Percentiles rank a stretch among this genome's conserved stretches.
Conservation (phyloP, 1,284 basidiomycete genomes). For the Megacollybia platyphylla region DNA sequence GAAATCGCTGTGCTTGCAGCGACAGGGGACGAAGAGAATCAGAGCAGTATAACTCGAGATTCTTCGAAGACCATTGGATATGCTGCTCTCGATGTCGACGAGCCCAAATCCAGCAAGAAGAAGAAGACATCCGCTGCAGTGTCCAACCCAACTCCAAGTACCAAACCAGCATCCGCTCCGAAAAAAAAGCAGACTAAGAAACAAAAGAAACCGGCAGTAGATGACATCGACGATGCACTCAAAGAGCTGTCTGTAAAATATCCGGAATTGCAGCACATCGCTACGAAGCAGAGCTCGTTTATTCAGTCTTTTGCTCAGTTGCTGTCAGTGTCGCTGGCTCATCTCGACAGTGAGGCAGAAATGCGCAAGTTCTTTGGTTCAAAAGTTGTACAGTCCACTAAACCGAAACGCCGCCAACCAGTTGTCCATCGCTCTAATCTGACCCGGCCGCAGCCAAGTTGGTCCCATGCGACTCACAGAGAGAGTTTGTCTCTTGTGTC, state of each 20-base stretch:
- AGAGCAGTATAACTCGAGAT: constrained; percentile 11
- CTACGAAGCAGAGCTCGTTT: constrained; percentile 12
- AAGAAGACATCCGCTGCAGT: constrained; percentile 17
- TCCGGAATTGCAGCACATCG: constrained; percentile 35
- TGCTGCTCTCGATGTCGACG: constrained; percentile 33
- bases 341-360: constrained; percentile 81
- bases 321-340: constrained; percentile 61
- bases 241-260: constrained; percentile 70
- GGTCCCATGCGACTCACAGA: constrained; percentile 50
- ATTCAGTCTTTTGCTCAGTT: constrained; percentile 37
- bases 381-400: constrained; percentile 61
- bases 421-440: constrained; percentile 35
- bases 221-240: constrained; percentile 75
- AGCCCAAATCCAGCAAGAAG: constrained; percentile 17
- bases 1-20: constrained; percentile 49
- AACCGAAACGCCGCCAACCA: constrained; percentile 14
- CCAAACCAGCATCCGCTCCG: constrained; percentile 8
- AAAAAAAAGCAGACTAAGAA: constrained; percentile 36
- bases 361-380: constrained; percentile 87
- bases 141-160: constrained; percentile 3
- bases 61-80: constrained; percentile 24
- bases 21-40: constrained; percentile 11
- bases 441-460: constrained; percentile 46
- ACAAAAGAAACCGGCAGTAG: constrained; percentile 51
- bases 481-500: constrained; percentile 60